phyloP scores from a whole-genome alignment of 495 filamentous ascomycete genomes.

The Neurospora hispaniola region DNA sequence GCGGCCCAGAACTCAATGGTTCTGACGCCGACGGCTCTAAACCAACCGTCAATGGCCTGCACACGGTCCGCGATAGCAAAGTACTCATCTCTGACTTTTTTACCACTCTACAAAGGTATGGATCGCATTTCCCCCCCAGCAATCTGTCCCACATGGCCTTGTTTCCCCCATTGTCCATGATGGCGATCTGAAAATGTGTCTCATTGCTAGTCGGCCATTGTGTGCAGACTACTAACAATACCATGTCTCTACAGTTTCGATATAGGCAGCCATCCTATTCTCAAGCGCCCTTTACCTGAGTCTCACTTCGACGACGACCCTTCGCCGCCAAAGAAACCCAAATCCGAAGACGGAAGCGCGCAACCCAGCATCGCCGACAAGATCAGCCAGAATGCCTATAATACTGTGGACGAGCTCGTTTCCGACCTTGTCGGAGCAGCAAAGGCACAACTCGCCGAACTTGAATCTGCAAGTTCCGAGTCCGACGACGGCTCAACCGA shows the following conservation, averaged over 20 bases:
- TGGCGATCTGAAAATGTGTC: constrained; percentile 8
- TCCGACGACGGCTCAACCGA: constrained; percentile 17
- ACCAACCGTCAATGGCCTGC: constrained; percentile 19
- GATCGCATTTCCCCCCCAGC: background rate
- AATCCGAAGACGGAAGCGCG: constrained; percentile 25
- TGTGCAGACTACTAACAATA: constrained; percentile 2
- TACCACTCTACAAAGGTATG: constrained; percentile 35
- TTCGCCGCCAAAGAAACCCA: constrained; percentile 32
- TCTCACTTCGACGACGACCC: constrained; percentile 27
- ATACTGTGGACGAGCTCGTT: constrained; percentile 33
- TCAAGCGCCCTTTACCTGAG: constrained; percentile 34
- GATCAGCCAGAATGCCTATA: constrained; percentile 32
- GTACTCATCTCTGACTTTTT: constrained; percentile 31
- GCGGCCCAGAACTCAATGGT: constrained; percentile 19
- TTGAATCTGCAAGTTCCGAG: constrained; percentile 17
- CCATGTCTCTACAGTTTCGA: constrained; percentile 28
- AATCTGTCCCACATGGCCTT: background rate
- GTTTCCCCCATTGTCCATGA: background rate
- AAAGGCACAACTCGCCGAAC: constrained; percentile 28
- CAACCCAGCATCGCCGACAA: constrained; percentile 34
- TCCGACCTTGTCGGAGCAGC: constrained; percentile 31
- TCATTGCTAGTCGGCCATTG: background rate
- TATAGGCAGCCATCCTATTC: constrained; percentile 26
- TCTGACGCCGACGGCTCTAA: constrained; percentile 12
- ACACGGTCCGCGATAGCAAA: constrained; percentile 12